Evolutionary conservation across 1,284 basidiomycete species (phyloP).

Genomic region (Salmacisia buchloeana): DNA sequence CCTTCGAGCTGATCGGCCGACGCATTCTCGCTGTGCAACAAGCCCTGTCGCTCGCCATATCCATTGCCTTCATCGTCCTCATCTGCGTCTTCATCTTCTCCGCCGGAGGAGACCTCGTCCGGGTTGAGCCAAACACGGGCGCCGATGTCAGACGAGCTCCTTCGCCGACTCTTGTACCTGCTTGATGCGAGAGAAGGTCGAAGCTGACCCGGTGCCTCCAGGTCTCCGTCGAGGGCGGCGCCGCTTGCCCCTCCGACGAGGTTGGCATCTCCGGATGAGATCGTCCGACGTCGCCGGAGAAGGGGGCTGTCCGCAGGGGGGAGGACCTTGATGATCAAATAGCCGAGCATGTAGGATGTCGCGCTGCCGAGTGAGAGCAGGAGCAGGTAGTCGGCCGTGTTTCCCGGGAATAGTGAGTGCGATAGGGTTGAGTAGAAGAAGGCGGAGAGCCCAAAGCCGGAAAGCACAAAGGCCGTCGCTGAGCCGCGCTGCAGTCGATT

Average conservation of each 20-base stretch:
- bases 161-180: no score
- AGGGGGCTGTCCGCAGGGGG: constrained; percentile 50
- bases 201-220: no score
- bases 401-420: constrained; percentile 63
- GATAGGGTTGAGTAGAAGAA: constrained; percentile 70
- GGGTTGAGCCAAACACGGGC: constrained; percentile 24
- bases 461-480: constrained; percentile 67
- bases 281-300: constrained; percentile 8
- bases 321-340: constrained; percentile 62
- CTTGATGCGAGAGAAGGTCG: no score
- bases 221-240: constrained; percentile 1
- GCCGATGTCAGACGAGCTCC: constrained; percentile 17
- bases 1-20: no score
- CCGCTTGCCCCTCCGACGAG: not conserved
- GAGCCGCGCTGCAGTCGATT: constrained; percentile 57
- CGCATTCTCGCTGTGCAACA: not conserved
- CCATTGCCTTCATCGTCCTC: constrained; percentile 9
- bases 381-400: constrained; percentile 65
- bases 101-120: constrained; percentile 19
- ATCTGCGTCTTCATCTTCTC: constrained; percentile 16
- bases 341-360: constrained; percentile 64
- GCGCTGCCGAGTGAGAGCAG: constrained; percentile 68
- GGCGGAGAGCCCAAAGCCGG: constrained; percentile 76
- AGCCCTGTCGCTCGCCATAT: constrained; percentile 5
- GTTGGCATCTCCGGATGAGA: not conserved